Percentiles rank a stretch among this genome's conserved stretches.
Conservation (phyloP, 768 basidiomycete species). For the Amanita rimosa region DNA sequence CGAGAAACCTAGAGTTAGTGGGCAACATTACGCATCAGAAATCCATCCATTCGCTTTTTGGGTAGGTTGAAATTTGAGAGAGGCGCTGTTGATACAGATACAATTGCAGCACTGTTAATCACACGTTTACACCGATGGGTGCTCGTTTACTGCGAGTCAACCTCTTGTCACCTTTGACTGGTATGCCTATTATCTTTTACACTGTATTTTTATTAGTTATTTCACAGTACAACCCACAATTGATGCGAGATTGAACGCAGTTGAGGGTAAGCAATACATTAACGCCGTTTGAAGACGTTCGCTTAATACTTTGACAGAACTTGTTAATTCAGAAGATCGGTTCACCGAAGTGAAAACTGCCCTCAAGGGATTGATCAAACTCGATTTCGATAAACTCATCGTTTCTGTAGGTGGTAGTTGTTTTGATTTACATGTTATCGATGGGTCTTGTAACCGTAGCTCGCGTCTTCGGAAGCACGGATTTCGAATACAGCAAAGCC, state of each 20-base stretch:
- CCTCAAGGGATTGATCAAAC: slow-evolving; percentile 59
- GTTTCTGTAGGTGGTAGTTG: slow-evolving; percentile 34
- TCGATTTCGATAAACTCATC: slow-evolving; percentile 86
- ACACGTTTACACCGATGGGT: slow-evolving; percentile 89
- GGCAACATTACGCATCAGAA: slow-evolving; percentile 60
- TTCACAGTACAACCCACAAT: slow-evolving; percentile 46
- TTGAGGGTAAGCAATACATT: slow-evolving; percentile 45
- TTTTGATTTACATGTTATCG: background rate
- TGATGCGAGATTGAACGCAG: slow-evolving; percentile 76
- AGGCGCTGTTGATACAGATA: background rate
- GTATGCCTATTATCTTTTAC: slow-evolving; percentile 21
- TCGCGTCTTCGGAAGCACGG: slow-evolving; percentile 52
- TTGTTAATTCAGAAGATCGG: slow-evolving; percentile 65
- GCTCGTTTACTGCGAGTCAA: slow-evolving; percentile 68
- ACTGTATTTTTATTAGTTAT: slow-evolving; percentile 4
- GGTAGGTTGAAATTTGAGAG: slow-evolving; percentile 31
- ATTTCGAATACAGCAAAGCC: slow-evolving; percentile 43
- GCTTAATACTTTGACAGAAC: slow-evolving; percentile 32
- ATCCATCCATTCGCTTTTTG: slow-evolving; percentile 67
- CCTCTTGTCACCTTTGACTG: slow-evolving; percentile 72
- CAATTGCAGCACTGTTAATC: slow-evolving; percentile 48
- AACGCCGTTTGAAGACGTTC: background rate
- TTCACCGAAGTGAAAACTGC: slow-evolving; percentile 60
- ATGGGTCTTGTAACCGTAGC: slow-evolving; percentile 23
- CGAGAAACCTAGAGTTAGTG: slow-evolving; percentile 81